Percentiles rank a stretch among this genome's conserved stretches.
phyloP scores from a whole-genome alignment of 495 filamentous ascomycete species.

The Neurospora sp. region DNA sequence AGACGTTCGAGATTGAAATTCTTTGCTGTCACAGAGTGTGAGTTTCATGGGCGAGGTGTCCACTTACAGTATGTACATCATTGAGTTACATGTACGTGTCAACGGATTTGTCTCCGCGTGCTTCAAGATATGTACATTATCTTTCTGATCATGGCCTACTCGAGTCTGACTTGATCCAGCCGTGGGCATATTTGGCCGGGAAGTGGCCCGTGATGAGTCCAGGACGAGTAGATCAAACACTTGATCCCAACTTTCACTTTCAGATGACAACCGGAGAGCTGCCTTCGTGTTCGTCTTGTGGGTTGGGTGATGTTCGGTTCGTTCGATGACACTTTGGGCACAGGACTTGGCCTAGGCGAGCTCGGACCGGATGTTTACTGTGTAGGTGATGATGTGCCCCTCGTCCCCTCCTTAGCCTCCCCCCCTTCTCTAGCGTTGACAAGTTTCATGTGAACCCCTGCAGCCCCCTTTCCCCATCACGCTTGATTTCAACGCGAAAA shows the following conservation, averaged over 20 bases:
- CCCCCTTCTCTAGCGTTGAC: conserved; percentile 14
- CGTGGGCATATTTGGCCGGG: not conserved
- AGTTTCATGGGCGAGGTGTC: not conserved
- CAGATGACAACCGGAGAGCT: not conserved
- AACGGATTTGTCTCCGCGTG: not conserved
- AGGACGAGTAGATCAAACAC: not conserved
- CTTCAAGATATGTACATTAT: not conserved
- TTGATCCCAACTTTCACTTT: not conserved
- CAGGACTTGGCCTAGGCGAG: not conserved
- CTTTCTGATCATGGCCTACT: not conserved
- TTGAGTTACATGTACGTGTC: not conserved
- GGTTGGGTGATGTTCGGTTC: not conserved
- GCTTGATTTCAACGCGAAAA: not conserved
- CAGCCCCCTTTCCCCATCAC: not conserved
- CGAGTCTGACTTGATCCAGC: not conserved
- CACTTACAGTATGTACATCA: not conserved
- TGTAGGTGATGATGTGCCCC: conserved; percentile 11
- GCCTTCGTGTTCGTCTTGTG: not conserved
- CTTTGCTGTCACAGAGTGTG: not conserved
- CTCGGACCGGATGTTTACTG: not conserved
- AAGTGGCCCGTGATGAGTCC: not conserved
- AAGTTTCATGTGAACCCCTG: conserved; percentile 22
- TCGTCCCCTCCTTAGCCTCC: conserved; percentile 12
- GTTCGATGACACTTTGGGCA: not conserved
- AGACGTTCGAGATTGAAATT: not conserved